Base-by-base conservation (phyloP, 1,284 basidiomycete species). In the Papiliotrema fonsecae region DNA sequence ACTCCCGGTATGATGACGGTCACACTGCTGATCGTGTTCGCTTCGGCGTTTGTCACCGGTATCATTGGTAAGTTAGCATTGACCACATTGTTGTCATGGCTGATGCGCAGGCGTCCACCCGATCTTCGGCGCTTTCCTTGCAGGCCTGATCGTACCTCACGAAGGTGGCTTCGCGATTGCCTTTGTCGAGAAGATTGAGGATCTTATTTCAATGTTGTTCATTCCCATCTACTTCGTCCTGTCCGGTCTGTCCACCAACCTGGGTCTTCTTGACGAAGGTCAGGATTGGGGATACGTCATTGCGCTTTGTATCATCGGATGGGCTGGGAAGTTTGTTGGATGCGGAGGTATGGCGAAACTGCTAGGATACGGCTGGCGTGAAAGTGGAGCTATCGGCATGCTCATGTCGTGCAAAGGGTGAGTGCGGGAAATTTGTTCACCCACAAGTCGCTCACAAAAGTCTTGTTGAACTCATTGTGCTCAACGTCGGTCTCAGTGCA, bases 381-480 rank as follows among this genome's bases (percentile, higher is more conserved):
- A 94, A 71, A 79, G 85, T 10, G 83, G 83, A 19, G 89, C 91
- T 1, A 85, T 94, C 49, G 92, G 92, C 6, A 82, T 86, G 45
- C 75, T 97, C 49, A 94, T 97, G 91, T 85, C 84, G 66, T 96
- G 90, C 77, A 96, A 96, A 75, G 90, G 90, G 83, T 87, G 55
- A 54, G 79, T 72, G 4, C 9, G 24, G 13, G 7, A 24, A 14
- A 49, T 21, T 42, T 11, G 4, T 18, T 28, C 36, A 37, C 18
- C 41, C 31, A 26, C 40, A 14, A 32, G 4, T 6, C 30, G 25
- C 31, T 52, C 39, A 49, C 41, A 38, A 10, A 52, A 86, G 85
- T 45, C 77, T 78, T 14, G 87, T 88, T 14, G 87, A 91, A 70
- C 81, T 94, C 40, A 93, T 96, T 57, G 92, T 94, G 10, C 82